Evolutionary conservation across 192 early-diverging fungal genomes (phyloP), one percentile per base, ranked within the genome.

Genomic region (Dissophora globulifera): DNA sequence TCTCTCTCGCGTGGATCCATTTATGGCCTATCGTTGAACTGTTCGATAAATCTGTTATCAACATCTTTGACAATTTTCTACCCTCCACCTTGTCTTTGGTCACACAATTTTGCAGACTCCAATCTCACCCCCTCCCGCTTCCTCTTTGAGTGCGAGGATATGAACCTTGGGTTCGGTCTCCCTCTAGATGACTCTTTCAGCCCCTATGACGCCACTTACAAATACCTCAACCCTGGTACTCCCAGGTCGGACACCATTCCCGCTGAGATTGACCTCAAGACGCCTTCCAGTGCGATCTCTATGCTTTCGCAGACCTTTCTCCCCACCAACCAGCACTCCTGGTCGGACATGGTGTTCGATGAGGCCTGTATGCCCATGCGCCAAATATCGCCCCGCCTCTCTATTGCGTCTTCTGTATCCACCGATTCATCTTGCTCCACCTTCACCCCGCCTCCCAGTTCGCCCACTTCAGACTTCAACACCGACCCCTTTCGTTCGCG

Each of bases 301-400:
- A 52, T 45, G 50, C 40, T 59, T n/a, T 32, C 57, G 30, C 57
- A 46, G 29, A 7, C 20, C 17, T 27, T 2, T 16, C 30, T 33
- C 8, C 30, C 26, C 3, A 4, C 57, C 15, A 43, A 58, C 7
- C 61, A 64, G 17, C 62, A 67, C 23, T 58, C 58, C 7, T 76
- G 72, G 72, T 62, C 72, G 6, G 72, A 76, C 38, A 56, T 61
- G 57, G 51, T 50, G 38, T 62, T 60, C 49, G 72, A 67, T 45
- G 72, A 62, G 15, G 45, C 58, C 12, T 76, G 53, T 25, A 50
- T 64, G 29, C 33, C 64, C 11, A 2, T 67, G 58, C 62, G 41
- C 15, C 72, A 50, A 20, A 62, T 57, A 30, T 49, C 58, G 3
- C 57, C 56, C n/a, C 43, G 32, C 1, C 27, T 54, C 38, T 47